Evolutionary conservation across 2,329 filamentous ascomycete species (phyloP).

Genomic region (Monosporascus sp.): DNA sequence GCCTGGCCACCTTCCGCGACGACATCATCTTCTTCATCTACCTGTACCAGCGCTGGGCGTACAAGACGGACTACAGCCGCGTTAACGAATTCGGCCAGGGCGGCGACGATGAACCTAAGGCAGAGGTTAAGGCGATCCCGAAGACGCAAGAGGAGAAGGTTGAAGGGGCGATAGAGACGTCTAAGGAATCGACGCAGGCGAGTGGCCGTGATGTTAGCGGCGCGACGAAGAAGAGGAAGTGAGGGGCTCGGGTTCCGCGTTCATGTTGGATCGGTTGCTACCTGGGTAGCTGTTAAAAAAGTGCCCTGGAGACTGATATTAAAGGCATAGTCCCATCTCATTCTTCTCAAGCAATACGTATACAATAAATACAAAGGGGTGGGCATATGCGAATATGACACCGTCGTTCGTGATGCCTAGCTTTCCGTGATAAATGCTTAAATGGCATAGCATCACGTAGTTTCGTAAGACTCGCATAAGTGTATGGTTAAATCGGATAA

Average conservation of each 20-base stretch:
- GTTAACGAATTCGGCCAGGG: constrained; percentile 99
- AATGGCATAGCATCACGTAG: no score
- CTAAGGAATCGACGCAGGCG: constrained; percentile 37
- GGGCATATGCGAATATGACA: no score
- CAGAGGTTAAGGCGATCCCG: constrained; percentile 21
- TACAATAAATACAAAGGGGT: no score
- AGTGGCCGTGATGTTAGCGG: constrained; percentile 46
- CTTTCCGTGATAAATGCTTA: no score
- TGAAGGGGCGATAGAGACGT: constrained; percentile 20
- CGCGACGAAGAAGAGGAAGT: constrained; percentile 45
- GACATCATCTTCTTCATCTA: constrained; percentile 99
- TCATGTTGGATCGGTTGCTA: no score
- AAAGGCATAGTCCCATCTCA: no score
- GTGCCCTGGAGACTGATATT: no score
- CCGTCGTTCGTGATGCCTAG: no score
- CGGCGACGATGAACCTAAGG: constrained; percentile 75
- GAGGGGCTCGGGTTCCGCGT: constrained; percentile 2
- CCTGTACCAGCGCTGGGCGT: constrained; percentile 88
- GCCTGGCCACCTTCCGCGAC: constrained; percentile 85
- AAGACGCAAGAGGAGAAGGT: constrained; percentile 28
- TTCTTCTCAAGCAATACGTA: no score
- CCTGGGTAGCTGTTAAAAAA: no score
- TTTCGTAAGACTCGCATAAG: no score
- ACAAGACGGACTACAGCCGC: constrained; percentile 83
- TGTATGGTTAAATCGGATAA: no score